Base-by-base conservation (phyloP, 331 rosid species). In the Cydonia oblonga region DNA sequence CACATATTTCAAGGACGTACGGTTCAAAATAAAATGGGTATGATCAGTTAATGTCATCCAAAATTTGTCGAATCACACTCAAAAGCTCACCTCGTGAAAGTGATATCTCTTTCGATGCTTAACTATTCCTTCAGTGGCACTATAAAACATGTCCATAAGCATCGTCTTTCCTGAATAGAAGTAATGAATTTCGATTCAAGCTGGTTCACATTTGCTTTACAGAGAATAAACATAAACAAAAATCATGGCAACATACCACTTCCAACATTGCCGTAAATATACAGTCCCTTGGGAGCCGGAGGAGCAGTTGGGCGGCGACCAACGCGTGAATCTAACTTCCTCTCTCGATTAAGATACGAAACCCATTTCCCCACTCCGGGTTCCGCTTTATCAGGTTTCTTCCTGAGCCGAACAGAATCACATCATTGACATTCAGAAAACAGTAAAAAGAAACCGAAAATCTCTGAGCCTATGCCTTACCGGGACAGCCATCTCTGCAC, bases 141-240 rank as follows among this genome's bases (percentile, higher is more conserved):
- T 76, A 84, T 84, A 93, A 83, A 89, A 89, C 98, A 93, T 91
- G 85, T 93, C 98, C 98, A 93, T 93, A 83, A 93, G 90, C 98
- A 93, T 93, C 26, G 98, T 93, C 90, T 93, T 93, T 78, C 98
- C 96, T 89, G 80, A 77, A 76, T 9, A 52, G 8, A 69, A 69
- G 19, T 15, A 26, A 1, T 9, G 30, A 73, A 78, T 69, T 25
- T 57, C 23, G 75, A 69, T 63, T 64, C 75, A 44, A 65, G 19
- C 65, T 61, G 38, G 64, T 24, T 58, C 46, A 66, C 71, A 69
- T 65, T 81, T 69, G 64, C 64, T 64, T 59, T 54, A 64, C 19
- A 26, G 32, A 71, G 56, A 68, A 52, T 74, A 53, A 64, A 68
- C 49, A 72, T 63, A 52, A 18, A 62, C 4, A 8, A 67, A 63